These are phyloP conservation scores for Boletus sp. DNA, from an alignment of 768 basidiomycete species.

Conservation along the genomic window DNA sequence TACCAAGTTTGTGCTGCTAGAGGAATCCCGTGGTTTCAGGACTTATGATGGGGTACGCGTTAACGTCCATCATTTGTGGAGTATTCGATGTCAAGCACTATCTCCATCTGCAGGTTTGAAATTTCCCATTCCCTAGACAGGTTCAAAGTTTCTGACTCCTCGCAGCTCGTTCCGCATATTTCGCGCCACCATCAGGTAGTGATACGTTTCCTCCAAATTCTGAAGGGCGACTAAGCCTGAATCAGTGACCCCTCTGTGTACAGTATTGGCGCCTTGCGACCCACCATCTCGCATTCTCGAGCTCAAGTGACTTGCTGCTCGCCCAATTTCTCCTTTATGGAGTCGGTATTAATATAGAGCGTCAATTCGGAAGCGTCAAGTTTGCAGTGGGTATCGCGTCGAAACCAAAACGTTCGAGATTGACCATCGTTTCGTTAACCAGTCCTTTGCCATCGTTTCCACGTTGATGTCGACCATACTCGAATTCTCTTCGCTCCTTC, in stretches of 20 bases:
- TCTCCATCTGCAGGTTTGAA: constrained; percentile 73
- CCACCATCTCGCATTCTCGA: constrained; percentile 77
- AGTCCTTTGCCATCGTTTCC: constrained; percentile 81
- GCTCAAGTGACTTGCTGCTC: constrained; percentile 83
- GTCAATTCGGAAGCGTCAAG: constrained; percentile 84
- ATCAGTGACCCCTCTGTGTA: constrained; percentile 23
- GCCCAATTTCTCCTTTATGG: constrained; percentile 73
- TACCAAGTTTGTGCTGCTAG: constrained; percentile 3
- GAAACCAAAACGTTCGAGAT: background rate
- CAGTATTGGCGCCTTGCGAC: constrained; percentile 85
- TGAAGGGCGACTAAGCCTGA: constrained; percentile 32
- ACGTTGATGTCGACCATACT: constrained; percentile 62
- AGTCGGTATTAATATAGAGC: constrained; percentile 68
- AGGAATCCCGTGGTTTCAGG: constrained; percentile 41
- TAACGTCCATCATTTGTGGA: constrained; percentile 71
- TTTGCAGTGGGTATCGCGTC: constrained; percentile 63
- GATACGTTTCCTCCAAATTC: background rate
- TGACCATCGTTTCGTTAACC: constrained; percentile 9
- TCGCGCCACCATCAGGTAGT: constrained; percentile 85
- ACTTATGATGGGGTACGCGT: constrained; percentile 69
- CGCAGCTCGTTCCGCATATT: constrained; percentile 80
- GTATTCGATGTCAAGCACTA: constrained; percentile 88
- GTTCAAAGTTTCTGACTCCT: constrained; percentile 6
- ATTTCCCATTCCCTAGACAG: background rate
- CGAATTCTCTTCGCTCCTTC: constrained; percentile 63